Percentiles rank a stretch among this genome's conserved stretches.
Evolutionary conservation across 1,139 yeast species (phyloP).

Genomic region (Magnusiomyces tetraspermus): DNA sequence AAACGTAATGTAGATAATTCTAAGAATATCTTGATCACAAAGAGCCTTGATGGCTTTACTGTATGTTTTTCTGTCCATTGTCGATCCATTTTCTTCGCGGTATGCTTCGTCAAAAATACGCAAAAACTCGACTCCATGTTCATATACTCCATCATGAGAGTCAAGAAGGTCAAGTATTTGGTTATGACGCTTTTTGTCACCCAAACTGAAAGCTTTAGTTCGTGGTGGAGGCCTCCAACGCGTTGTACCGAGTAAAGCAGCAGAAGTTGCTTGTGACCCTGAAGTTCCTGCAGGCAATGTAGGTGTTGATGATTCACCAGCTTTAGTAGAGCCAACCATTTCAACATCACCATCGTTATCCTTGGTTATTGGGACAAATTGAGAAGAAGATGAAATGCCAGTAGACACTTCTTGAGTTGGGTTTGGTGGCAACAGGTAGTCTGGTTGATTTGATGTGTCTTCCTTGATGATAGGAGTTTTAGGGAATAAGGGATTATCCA

Average conservation of each 20-base stretch:
- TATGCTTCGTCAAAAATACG: constrained; percentile 21
- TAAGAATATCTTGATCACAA: constrained; percentile 21
- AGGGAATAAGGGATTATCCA: not conserved
- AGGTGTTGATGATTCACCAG: not conserved
- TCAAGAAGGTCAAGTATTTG: constrained; percentile 27
- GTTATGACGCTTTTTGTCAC: constrained; percentile 28
- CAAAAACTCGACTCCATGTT: constrained; percentile 24
- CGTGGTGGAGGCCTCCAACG: not conserved
- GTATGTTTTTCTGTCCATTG: constrained; percentile 31
- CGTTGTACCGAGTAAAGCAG: not conserved
- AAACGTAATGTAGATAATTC: constrained; percentile 18
- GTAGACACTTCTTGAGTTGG: too few species aligned
- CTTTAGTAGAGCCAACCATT: not conserved
- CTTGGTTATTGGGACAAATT: not conserved
- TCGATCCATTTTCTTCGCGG: constrained; percentile 20
- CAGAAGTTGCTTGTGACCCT: not conserved
- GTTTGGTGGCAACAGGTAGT: too few species aligned
- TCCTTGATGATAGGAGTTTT: not conserved
- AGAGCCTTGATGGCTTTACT: constrained; percentile 23
- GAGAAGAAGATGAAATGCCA: too few species aligned
- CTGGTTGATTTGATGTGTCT: not conserved
- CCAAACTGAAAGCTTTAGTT: constrained; percentile 16
- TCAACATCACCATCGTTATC: not conserved
- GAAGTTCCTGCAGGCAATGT: not conserved
- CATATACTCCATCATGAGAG: constrained; percentile 30